Percentiles rank a stretch among this genome's conserved stretches.
Evolutionary conservation across 768 basidiomycete genomes (phyloP).

Genomic region (Phanerochaete sordida): DNA sequence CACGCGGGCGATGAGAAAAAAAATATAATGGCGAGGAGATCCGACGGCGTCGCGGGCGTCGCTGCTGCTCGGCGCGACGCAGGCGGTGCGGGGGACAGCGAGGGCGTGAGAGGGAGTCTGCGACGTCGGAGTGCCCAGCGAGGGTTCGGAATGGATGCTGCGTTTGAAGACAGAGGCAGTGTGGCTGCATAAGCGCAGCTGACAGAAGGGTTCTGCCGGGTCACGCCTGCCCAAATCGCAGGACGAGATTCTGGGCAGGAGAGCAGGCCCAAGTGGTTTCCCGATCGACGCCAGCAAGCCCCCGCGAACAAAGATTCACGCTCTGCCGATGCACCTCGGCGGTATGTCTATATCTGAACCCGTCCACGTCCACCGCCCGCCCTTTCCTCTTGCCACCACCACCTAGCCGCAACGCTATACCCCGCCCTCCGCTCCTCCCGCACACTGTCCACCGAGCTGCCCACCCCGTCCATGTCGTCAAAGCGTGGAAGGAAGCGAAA

Average conservation of each 20-base stretch:
- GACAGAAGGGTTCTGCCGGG: neutral
- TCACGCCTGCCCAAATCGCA: conserved; percentile 2
- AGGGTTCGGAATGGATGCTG: neutral
- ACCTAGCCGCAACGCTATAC: conserved; percentile 27
- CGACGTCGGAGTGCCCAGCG: neutral
- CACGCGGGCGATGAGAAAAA: neutral
- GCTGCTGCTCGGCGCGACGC: neutral
- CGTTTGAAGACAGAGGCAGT: neutral
- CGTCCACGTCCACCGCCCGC: conserved; percentile 29
- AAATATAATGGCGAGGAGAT: neutral
- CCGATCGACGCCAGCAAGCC: conserved; percentile 25
- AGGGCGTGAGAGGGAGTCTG: neutral
- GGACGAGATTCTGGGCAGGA: neutral
- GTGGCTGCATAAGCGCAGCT: conserved; percentile 3
- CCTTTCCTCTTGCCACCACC: conserved; percentile 28
- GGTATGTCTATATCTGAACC: conserved; percentile 25
- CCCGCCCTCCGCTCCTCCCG: conserved; percentile 29
- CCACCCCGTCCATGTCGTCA: conserved; percentile 57
- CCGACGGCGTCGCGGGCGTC: neutral
- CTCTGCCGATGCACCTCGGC: conserved; percentile 18
- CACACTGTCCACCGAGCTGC: conserved; percentile 16
- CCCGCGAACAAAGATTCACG: conserved; percentile 21
- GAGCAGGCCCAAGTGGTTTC: conserved; percentile 9
- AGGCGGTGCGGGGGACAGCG: neutral
- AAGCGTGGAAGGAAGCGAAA: conserved; percentile 86